Base-by-base conservation (phyloP, 805 yeast species). In the Ogataea wickerhamii region DNA sequence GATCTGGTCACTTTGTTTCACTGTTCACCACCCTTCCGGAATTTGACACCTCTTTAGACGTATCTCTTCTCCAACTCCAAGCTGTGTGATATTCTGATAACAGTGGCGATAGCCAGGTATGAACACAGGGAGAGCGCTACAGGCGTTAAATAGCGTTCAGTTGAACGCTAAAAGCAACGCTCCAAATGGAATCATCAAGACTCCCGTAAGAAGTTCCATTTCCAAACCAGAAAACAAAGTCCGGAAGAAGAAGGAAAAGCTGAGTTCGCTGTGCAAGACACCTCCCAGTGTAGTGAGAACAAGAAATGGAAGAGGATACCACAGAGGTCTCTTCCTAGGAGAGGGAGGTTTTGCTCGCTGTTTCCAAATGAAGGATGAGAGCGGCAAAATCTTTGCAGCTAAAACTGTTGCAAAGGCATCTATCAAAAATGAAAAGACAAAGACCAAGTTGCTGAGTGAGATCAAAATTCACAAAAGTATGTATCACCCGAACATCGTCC, bases 281-380 rank as follows among this genome's bases (percentile, higher is more conserved):
- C 98, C 98, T 2, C 98, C 98, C 24, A 83, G 95, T 13, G 73
- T 89, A 48, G 94, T 93, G 49, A 76, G 91, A 51, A 87, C 93
- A 29, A 76, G 89, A 64, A 73, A 75, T 41, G 96, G 96, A 30
- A 78, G 86, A 57, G 94, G 88, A 52, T 93, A 85, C 63, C 87
- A 84, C 47, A 76, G 98, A 58, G 98, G 98, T 2, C 72, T 72
- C 43, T 89, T 88, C 53, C 70, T 93, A 24, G 98, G 98, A 25
- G 98, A 91, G 67, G 99, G 99, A 44, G 99, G 99, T 0, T 93
- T 93, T 70, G 99, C 98, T 13, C 78, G 98, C 57, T 93, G 99
- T 60, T 93, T 93, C 66, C 97, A 93, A 61, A 93, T 93, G 72
- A 87, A 84, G 58, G 96, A 89, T 64, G 83, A 87, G 44, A 69